These are phyloP conservation scores for Udeniomyces megalosporus DNA, from an alignment of 768 basidiomycete species.

Conservation along the genomic window DNA sequence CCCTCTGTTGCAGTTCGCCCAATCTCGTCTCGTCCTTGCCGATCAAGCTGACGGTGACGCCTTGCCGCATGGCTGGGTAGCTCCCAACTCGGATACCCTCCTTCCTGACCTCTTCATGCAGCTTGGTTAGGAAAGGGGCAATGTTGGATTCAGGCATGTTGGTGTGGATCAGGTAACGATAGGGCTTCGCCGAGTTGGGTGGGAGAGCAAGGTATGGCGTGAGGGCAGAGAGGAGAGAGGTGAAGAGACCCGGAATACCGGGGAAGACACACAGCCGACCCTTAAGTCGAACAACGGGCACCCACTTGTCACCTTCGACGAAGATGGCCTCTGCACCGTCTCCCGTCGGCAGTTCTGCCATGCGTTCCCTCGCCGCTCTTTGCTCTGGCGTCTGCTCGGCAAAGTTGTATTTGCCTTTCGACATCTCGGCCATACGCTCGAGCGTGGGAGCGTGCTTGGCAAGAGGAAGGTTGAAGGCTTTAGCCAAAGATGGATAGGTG, in stretches of 20 bases:
- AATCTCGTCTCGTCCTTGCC: slow-evolving; percentile 34
- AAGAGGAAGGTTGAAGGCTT: slow-evolving; percentile 44
- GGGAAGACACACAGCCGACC: slow-evolving; percentile 73
- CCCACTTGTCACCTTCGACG: slow-evolving; percentile 67
- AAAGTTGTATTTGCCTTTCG: slow-evolving; percentile 42
- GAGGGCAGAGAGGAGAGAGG: slow-evolving; percentile 58
- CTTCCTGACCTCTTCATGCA: slow-evolving; percentile 53
- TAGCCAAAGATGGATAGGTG: slow-evolving; percentile 73
- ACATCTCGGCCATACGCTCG: slow-evolving; percentile 6
- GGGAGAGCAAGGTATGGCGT: slow-evolving; percentile 61
- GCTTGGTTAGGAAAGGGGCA: slow-evolving; percentile 64
- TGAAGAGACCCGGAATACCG: slow-evolving; percentile 72
- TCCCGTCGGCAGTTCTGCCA: slow-evolving; percentile 70
- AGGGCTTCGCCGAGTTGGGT: slow-evolving; percentile 52
- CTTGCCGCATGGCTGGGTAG: slow-evolving; percentile 30
- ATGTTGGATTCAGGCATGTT: slow-evolving; percentile 33
- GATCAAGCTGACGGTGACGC: slow-evolving; percentile 54
- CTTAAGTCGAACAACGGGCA: slow-evolving; percentile 70
- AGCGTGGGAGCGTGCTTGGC: slow-evolving; percentile 4
- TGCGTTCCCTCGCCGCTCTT: slow-evolving; percentile 55
- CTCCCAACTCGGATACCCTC: slow-evolving; percentile 63
- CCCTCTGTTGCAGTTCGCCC: slow-evolving; percentile 30
- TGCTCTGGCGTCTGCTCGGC: slow-evolving; percentile 57
- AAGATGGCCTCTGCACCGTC: slow-evolving; percentile 56
- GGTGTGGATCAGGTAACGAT: slow-evolving; percentile 69